Evolutionary conservation across 495 filamentous ascomycete genomes (phyloP), one percentile per base, ranked within the genome.

Genomic region (Penicillium pancosmium): DNA sequence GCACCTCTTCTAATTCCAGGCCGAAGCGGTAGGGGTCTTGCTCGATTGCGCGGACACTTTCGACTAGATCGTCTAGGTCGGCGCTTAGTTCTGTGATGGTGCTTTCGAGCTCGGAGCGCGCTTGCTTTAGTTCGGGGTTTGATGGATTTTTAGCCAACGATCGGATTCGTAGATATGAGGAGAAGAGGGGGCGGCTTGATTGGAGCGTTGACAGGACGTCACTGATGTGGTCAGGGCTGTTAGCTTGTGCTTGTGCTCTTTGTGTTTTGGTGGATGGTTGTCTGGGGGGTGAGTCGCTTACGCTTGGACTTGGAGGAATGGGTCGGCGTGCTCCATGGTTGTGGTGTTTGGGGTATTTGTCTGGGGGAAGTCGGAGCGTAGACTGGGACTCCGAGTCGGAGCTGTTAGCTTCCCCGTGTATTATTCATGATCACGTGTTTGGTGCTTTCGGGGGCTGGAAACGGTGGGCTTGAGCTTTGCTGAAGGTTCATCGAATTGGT

Each of bases 141-240:
- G 75, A 75, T 40, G 85, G 78, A 5, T 82, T 87, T 57, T 86
- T 82, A 57, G 88, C 81, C 15, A 95, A 85, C 16, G 92, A 91
- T 66, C 92, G 91, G 77, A 98, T 98, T 70, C 94, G 94, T 41
- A 96, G 86, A 82, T 96, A 98, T 41, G 92, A 97, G 61, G 89
- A 87, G 82, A 97, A 97, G 56, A 96, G 88, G 33, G 91, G 84
- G 12, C 93, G 87, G 58, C 90, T 89, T 47, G 82, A 83, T 66
- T 88, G 83, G 43, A 98, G 87, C 49, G 91, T 87, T 54, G 86
- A 77, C 50, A 94, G 86, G 64, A 97, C 91, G 72, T 98, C 95
- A 70, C 91, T 95, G n/a, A 58, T 2, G 1, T n/a, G 34, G 27
- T 48, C 11, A 16, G 33, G 11, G 10, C 36, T 38, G 36, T 31